Evolutionary conservation across 768 basidiomycete genomes (phyloP).

Genomic region (Boletus rex-veris): DNA sequence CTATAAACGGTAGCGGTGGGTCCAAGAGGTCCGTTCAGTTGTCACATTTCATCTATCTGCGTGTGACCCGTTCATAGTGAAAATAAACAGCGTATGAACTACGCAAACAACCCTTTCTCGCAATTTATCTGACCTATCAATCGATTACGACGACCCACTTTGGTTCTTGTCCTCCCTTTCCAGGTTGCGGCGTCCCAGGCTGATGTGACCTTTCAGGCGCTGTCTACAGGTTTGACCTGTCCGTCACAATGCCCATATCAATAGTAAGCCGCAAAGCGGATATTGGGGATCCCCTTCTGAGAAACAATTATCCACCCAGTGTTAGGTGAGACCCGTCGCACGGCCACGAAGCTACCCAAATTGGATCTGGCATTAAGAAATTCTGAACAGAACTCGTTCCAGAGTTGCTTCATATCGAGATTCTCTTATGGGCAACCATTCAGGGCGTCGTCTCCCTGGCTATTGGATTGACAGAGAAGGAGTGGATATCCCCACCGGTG

Average conservation of each 20-base stretch:
- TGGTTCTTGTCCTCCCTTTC: slow-evolving; percentile 11
- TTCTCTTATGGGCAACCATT: slow-evolving; percentile 21
- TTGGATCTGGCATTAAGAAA: slow-evolving; percentile 10
- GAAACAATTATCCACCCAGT: not conserved
- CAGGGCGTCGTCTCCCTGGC: slow-evolving; percentile 21
- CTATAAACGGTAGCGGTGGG: not conserved
- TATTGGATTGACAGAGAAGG: slow-evolving; percentile 24
- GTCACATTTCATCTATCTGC: slow-evolving; percentile 4
- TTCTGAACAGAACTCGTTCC: slow-evolving; percentile 21
- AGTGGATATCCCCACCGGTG: slow-evolving; percentile 12
- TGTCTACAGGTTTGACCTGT: slow-evolving; percentile 3
- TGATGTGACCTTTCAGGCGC: not conserved
- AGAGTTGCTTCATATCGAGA: slow-evolving; percentile 23
- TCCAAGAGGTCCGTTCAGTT: not conserved
- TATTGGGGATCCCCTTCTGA: slow-evolving; percentile 10
- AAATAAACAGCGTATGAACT: slow-evolving; percentile 10
- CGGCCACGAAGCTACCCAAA: slow-evolving; percentile 4
- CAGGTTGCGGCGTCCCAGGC: slow-evolving; percentile 9
- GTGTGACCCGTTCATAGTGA: slow-evolving; percentile 4
- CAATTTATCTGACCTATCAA: slow-evolving; percentile 11
- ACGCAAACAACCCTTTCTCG: slow-evolving; percentile 7
- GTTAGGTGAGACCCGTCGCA: not conserved
- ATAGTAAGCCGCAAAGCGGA: slow-evolving; percentile 20
- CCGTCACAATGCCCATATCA: slow-evolving; percentile 6
- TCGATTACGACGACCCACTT: slow-evolving; percentile 10